Conservation (phyloP, 768 basidiomycete genomes). For the Nidula microcarpa region DNA sequence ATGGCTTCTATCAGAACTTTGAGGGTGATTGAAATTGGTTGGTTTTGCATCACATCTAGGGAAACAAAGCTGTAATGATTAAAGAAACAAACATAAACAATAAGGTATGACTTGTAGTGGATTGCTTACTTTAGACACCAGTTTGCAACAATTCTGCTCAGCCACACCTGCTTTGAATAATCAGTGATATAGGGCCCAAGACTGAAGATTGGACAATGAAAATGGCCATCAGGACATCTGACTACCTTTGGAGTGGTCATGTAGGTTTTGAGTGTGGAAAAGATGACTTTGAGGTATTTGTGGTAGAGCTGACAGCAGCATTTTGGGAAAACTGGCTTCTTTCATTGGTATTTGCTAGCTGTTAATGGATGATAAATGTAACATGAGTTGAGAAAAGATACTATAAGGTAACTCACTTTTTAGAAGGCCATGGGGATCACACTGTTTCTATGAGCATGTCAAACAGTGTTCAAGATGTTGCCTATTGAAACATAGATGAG, state of each 20-base stretch:
- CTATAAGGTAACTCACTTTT: slow-evolving; percentile 19
- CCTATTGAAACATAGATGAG: slow-evolving; percentile 28
- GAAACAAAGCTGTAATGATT: no score
- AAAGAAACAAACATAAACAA: no score
- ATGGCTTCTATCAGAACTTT: no score
- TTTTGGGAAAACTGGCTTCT: slow-evolving; percentile 8
- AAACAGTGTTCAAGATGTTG: slow-evolving; percentile 19
- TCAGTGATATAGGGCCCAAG: slow-evolving; percentile 32
- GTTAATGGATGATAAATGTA: background rate
- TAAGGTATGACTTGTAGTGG: no score
- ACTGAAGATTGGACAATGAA: slow-evolving; percentile 18
- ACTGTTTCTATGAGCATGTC: slow-evolving; percentile 21
- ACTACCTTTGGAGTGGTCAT: slow-evolving; percentile 17
- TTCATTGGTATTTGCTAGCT: slow-evolving; percentile 8
- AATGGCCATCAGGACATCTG: slow-evolving; percentile 29
- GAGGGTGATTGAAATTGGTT: no score
- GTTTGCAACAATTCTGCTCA: slow-evolving; percentile 19
- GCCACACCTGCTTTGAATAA: slow-evolving; percentile 31
- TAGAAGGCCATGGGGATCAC: slow-evolving; percentile 24
- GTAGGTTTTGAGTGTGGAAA: background rate
- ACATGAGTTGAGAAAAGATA: background rate
- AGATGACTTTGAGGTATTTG: background rate
- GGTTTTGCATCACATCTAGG: no score
- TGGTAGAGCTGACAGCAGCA: slow-evolving; percentile 18
- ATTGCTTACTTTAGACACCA: slow-evolving; percentile 13